A percentile compares a stretch with the other conserved stretches of the same genome.
phyloP scores from a whole-genome alignment of 768 basidiomycete species.

The Lentinula lateritia region DNA sequence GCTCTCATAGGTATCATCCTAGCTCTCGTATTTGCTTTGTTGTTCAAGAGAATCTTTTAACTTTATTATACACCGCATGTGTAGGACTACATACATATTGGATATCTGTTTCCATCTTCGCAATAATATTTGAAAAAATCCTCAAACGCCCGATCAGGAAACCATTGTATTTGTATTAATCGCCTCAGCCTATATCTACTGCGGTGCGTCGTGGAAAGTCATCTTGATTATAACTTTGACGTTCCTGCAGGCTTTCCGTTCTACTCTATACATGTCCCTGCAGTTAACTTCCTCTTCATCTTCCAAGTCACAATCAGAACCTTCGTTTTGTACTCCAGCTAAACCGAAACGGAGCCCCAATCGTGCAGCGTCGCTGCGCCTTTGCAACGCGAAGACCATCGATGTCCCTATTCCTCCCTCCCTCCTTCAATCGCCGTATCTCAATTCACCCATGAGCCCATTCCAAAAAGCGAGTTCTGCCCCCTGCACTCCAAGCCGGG shows the following conservation, averaged over 20 bases:
- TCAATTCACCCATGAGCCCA: constrained; percentile 39
- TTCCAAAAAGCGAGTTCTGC: constrained; percentile 34
- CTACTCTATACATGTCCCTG: background rate
- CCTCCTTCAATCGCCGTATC: constrained; percentile 48
- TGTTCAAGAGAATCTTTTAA: constrained; percentile 55
- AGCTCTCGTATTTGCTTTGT: constrained; percentile 60
- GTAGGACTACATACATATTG: constrained; percentile 1
- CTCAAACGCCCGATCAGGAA: background rate
- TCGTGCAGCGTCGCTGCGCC: background rate
- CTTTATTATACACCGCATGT: constrained; percentile 9
- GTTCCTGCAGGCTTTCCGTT: background rate
- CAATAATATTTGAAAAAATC: background rate
- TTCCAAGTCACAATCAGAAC: background rate
- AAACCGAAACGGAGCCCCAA: background rate
- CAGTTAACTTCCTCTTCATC: background rate
- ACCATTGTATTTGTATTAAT: background rate
- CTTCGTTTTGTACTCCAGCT: background rate
- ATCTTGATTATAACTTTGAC: background rate
- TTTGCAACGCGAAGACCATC: constrained; percentile 15
- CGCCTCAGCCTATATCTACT: background rate
- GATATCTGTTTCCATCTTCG: background rate
- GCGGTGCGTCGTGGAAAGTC: background rate
- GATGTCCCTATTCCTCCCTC: constrained; percentile 55
- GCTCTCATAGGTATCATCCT: constrained; percentile 69
- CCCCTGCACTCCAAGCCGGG: constrained; percentile 36